Percentiles rank a stretch among this genome's conserved stretches.
Evolutionary conservation across 305 asterid species (phyloP).

Genomic region (Coffea humblotiana): DNA sequence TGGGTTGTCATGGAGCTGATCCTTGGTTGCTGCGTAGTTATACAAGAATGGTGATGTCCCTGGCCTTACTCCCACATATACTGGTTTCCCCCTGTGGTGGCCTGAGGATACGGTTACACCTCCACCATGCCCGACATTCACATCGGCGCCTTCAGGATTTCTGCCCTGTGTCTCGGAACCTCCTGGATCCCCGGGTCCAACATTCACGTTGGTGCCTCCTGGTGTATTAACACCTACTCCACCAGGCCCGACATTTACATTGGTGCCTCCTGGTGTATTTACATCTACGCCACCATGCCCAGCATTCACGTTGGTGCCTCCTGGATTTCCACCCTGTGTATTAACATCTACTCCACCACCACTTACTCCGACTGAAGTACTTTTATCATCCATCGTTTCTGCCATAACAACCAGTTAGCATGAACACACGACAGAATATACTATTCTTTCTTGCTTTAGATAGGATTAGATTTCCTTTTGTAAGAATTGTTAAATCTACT

Average conservation of each 20-base stretch:
- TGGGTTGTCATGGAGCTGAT: conserved; percentile 67
- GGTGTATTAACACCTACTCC: conserved; percentile 7
- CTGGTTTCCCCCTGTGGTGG: conserved; percentile 44
- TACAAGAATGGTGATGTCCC: conserved; percentile 43
- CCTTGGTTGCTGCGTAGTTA: conserved; percentile 58
- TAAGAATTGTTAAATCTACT: no score
- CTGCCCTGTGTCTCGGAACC: not conserved
- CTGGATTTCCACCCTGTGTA: not conserved
- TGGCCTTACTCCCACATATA: conserved; percentile 36
- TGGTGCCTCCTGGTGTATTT: conserved; percentile 10
- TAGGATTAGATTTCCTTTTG: no score
- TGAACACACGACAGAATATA: not conserved
- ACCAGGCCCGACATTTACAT: conserved; percentile 1
- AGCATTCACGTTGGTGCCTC: conserved; percentile 4
- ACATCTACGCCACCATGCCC: conserved; percentile 11
- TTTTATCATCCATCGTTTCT: conserved; percentile 15
- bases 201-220: conserved; percentile 9
- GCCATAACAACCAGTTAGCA: conserved; percentile 4
- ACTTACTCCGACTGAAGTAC: conserved; percentile 6
- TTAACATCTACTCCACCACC: conserved; percentile 2
- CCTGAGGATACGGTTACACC: conserved; percentile 47
- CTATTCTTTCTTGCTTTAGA: not conserved
- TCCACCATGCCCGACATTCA: conserved; percentile 24
- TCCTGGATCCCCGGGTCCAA: not conserved
- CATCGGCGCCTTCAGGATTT: not conserved